These are phyloP conservation scores for Meira miltonrushii DNA, from an alignment of 1,284 basidiomycete genomes.

Conservation along the genomic window DNA sequence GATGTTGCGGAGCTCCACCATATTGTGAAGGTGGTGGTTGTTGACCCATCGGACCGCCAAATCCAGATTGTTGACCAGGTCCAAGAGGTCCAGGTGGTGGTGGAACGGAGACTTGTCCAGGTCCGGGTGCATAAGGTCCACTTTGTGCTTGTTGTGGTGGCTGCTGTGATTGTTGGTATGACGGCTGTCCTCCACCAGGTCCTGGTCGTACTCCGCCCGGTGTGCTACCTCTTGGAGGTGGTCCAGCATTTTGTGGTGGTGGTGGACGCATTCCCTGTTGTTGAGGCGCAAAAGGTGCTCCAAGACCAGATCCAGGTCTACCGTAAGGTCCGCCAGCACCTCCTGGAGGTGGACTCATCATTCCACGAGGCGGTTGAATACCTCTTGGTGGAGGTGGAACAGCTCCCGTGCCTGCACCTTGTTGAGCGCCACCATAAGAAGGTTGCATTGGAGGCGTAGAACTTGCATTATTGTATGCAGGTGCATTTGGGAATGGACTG, in stretches of 20 bases:
- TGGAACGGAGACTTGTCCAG: constrained; percentile 36
- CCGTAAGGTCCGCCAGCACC: constrained; percentile 11
- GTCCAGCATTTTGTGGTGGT: constrained; percentile 12
- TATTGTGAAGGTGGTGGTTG: constrained; percentile 2
- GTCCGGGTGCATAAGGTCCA: constrained; percentile 54
- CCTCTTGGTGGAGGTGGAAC: constrained; percentile 44
- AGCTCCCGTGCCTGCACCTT: constrained; percentile 18
- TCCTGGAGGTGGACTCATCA: constrained; percentile 46
- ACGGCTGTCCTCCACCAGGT: constrained; percentile 17
- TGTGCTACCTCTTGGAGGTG: constrained; percentile 10
- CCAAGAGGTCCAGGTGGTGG: constrained; percentile 13
- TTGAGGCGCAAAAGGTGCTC: neutral
- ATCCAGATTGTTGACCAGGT: constrained; percentile 3
- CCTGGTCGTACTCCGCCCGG: constrained; percentile 28
- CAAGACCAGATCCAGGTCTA: neutral
- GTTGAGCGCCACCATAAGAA: constrained; percentile 25
- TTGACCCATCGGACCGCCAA: constrained; percentile 4
- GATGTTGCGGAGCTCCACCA: constrained; percentile 15
- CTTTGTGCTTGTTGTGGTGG: constrained; percentile 10
- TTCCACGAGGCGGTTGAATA: constrained; percentile 52
- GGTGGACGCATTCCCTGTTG: constrained; percentile 17
- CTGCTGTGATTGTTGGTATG: constrained; percentile 13
- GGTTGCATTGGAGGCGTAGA: constrained; percentile 4
- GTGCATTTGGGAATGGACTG: constrained; percentile 77
- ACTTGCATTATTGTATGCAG: constrained; percentile 26